Evolutionary conservation across 129 eudicot genomes (phyloP).

Genomic region (Flaveria sonorensis): DNA sequence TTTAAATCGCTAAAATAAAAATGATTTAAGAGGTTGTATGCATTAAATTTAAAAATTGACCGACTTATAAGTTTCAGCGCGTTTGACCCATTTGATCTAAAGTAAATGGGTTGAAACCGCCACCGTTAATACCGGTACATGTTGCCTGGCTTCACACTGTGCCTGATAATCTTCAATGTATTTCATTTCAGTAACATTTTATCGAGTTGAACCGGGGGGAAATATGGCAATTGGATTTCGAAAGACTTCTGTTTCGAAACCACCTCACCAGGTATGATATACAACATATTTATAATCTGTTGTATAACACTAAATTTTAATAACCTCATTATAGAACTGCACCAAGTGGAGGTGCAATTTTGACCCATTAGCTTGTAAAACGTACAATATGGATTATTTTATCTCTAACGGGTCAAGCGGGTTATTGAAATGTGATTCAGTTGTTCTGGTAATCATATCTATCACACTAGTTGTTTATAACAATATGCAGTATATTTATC

Average conservation of each 20-base stretch:
- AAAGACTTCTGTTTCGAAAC: slow-evolving; percentile 43
- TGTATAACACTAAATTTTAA: background rate
- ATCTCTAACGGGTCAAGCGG: background rate
- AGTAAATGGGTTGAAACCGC: background rate
- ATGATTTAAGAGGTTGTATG: background rate
- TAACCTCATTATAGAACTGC: background rate
- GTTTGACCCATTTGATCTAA: background rate
- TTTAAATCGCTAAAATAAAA: background rate
- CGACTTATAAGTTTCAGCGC: background rate
- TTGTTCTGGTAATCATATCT: background rate
- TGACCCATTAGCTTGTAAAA: background rate
- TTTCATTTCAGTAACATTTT: slow-evolving; percentile 60
- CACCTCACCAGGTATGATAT: slow-evolving; percentile 33
- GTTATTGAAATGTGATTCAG: background rate
- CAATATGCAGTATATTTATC: background rate
- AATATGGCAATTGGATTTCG: slow-evolving; percentile 53
- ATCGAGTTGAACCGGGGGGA: slow-evolving; percentile 59
- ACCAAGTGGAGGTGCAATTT: background rate
- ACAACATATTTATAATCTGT: too few relatives aligned
- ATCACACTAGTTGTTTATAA: background rate
- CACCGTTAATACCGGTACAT: background rate
- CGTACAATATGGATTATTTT: background rate
- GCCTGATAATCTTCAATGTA: background rate
- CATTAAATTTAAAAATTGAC: background rate
- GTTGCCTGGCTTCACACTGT: background rate